These are phyloP conservation scores for Malassezia pachydermatis DNA, from an alignment of 1,284 basidiomycete species.

Conservation along the genomic window DNA sequence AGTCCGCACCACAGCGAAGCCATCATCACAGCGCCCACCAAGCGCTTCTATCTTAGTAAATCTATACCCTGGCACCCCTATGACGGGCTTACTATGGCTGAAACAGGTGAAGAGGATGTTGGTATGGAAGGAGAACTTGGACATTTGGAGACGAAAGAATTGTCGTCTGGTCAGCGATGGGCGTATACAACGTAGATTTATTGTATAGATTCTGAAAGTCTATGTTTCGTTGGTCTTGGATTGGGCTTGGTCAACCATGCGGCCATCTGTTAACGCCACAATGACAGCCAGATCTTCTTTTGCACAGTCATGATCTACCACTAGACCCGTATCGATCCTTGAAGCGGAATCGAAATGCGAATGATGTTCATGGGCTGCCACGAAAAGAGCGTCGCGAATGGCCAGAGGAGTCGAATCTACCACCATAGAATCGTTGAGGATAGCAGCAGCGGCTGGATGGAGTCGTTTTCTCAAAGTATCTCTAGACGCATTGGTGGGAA, in stretches of 20 bases:
- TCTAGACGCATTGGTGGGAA: no score
- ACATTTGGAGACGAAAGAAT: constrained; percentile 33
- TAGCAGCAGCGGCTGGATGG: no score
- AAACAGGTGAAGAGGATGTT: constrained; percentile 44
- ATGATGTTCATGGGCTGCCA: constrained; percentile 33
- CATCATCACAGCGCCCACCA: no score
- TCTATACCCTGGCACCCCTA: constrained; percentile 36
- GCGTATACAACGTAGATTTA: constrained; percentile 32
- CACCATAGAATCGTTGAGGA: no score
- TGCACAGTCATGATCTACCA: constrained; percentile 17
- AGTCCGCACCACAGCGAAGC: no score
- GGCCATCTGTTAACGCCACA: constrained; percentile 29
- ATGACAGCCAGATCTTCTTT: constrained; percentile 27
- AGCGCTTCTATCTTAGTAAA: constrained; percentile 1
- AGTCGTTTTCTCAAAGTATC: no score
- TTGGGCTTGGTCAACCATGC: constrained; percentile 29
- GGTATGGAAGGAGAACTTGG: constrained; percentile 44
- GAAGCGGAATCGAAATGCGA: constrained; percentile 27
- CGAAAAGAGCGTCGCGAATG: constrained; percentile 32
- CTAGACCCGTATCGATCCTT: constrained; percentile 3
- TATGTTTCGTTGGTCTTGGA: not conserved
- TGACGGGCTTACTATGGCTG: constrained; percentile 38
- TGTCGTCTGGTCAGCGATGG: constrained; percentile 34
- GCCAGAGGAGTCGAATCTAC: constrained; percentile 30
- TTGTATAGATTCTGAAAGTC: not conserved